These are phyloP conservation scores for Trichomonas tenax DNA, from an alignment of 208 protist species.

Conservation along the genomic window DNA sequence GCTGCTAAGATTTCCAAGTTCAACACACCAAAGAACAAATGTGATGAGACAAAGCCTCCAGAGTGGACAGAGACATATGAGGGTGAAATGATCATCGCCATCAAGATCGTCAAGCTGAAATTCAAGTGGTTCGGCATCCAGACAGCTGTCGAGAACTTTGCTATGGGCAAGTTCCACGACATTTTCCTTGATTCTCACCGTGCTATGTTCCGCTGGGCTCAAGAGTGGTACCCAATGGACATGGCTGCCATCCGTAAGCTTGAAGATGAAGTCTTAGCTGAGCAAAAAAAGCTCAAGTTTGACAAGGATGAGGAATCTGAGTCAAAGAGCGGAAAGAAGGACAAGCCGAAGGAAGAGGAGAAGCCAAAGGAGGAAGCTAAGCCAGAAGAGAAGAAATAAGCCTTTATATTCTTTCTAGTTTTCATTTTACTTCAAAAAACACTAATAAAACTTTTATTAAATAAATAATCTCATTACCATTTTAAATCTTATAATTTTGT, in stretches of 20 bases:
- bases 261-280: not conserved
- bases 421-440: too few relatives aligned
- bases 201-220: not conserved
- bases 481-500: too few relatives aligned
- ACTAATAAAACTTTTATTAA: too few relatives aligned
- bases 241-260: not conserved
- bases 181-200: conserved; percentile 13
- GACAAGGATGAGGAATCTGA: not conserved
- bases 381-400: not conserved
- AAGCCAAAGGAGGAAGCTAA: not conserved
- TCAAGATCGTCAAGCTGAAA: not conserved
- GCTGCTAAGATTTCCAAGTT: not conserved
- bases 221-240: not conserved
- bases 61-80: not conserved
- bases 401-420: too few relatives aligned
- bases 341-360: not conserved
- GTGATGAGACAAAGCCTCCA: not conserved
- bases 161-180: not conserved
- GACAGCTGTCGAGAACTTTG: not conserved
- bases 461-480: too few relatives aligned
- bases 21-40: not conserved
- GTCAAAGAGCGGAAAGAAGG: not conserved
- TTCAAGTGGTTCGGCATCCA: not conserved
- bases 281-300: not conserved
- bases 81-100: not conserved